Percentiles rank a stretch among this genome's conserved stretches.
These are phyloP conservation scores for Pezicula radicicola DNA, from an alignment of 2,329 filamentous ascomycete species.

Conservation along the genomic window DNA sequence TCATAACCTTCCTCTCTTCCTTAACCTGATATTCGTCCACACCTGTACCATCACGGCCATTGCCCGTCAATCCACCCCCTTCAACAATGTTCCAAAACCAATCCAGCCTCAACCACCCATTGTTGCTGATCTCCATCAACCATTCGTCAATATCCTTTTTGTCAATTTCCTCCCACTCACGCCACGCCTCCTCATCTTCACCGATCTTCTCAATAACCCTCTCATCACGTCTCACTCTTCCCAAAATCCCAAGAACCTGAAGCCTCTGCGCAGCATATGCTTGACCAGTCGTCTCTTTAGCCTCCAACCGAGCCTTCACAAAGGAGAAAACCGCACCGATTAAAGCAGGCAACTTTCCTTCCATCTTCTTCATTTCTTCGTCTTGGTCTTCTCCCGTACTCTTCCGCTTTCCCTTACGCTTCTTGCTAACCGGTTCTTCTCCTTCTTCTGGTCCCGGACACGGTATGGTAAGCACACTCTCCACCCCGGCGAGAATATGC, in stretches of 20 bases:
- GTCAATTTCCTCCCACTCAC: slow-evolving; percentile 47
- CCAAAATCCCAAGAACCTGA: slow-evolving; percentile 43
- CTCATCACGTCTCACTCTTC: slow-evolving; percentile 33
- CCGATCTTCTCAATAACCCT: slow-evolving; percentile 41
- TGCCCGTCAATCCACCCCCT: slow-evolving; percentile 13
- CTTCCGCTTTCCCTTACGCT: slow-evolving; percentile 9
- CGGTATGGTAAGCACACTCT: slow-evolving; percentile 38
- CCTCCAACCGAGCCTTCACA: slow-evolving; percentile 48
- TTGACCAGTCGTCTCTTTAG: slow-evolving; percentile 28
- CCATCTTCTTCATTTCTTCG: slow-evolving; percentile 32
- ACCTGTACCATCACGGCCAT: slow-evolving; percentile 23
- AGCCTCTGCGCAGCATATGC: slow-evolving; percentile 45
- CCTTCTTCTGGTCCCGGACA: slow-evolving; percentile 9
- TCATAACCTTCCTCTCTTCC: slow-evolving; percentile 13
- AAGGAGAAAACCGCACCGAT: slow-evolving; percentile 60
- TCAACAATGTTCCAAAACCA: slow-evolving; percentile 58
- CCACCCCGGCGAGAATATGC: slow-evolving; percentile 72
- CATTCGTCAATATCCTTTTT: slow-evolving; percentile 59
- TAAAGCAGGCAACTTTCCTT: slow-evolving; percentile 48
- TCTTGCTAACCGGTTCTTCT: not conserved
- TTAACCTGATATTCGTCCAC: slow-evolving; percentile 17
- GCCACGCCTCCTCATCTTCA: slow-evolving; percentile 43
- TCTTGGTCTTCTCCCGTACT: not conserved
- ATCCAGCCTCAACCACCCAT: slow-evolving; percentile 45
- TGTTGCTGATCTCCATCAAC: slow-evolving; percentile 50